A percentile compares a stretch with the other conserved stretches of the same genome.
Conservation (phyloP, 2,329 filamentous ascomycete species). For the Pseudogymnoascus sp. region DNA sequence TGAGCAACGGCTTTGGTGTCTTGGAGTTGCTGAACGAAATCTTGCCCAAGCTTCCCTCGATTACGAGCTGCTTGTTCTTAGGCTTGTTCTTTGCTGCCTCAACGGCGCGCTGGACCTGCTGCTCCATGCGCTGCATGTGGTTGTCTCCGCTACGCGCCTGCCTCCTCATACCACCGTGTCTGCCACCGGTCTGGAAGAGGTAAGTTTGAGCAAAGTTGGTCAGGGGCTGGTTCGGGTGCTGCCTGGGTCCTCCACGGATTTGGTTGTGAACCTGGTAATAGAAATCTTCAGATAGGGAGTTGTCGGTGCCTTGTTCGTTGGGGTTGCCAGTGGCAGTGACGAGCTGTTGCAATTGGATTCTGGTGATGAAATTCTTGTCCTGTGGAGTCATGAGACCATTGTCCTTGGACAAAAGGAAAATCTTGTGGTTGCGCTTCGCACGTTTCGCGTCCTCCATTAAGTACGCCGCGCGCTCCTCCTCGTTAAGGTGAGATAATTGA, state of each 20-base stretch:
- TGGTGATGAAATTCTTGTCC: constrained; percentile 98
- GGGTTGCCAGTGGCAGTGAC: constrained; percentile 86
- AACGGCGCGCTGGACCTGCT: constrained; percentile 94
- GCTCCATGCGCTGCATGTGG: constrained; percentile 97
- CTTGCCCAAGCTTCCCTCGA: constrained; percentile 92
- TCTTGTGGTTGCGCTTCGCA: constrained; percentile 97
- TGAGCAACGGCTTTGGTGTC: constrained; percentile 88
- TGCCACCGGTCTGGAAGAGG: constrained; percentile 84
- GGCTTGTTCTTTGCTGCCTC: constrained; percentile 96
- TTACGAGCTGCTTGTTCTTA: constrained; percentile 94
- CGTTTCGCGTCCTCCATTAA: constrained; percentile 87
- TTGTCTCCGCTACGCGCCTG: constrained; percentile 83
- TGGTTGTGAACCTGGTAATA: constrained; percentile 98
- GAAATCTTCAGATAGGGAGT: constrained; percentile 83
- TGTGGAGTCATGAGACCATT: constrained; percentile 98
- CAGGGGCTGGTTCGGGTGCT: constrained; percentile 85
- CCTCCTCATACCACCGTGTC: constrained; percentile 64
- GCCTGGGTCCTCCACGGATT: constrained; percentile 80
- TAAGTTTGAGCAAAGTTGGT: constrained; percentile 98
- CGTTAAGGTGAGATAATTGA: constrained; percentile 67
- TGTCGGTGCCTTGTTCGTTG: constrained; percentile 69
- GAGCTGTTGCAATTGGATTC: constrained; percentile 93
- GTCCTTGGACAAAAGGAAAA: constrained; percentile 82
- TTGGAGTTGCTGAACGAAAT: constrained; percentile 99
- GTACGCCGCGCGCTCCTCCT: constrained; percentile 76